Evolutionary conservation across 495 filamentous ascomycete genomes (phyloP), one percentile per base, ranked within the genome.

Genomic region (Hypomontagnella monticulosa): DNA sequence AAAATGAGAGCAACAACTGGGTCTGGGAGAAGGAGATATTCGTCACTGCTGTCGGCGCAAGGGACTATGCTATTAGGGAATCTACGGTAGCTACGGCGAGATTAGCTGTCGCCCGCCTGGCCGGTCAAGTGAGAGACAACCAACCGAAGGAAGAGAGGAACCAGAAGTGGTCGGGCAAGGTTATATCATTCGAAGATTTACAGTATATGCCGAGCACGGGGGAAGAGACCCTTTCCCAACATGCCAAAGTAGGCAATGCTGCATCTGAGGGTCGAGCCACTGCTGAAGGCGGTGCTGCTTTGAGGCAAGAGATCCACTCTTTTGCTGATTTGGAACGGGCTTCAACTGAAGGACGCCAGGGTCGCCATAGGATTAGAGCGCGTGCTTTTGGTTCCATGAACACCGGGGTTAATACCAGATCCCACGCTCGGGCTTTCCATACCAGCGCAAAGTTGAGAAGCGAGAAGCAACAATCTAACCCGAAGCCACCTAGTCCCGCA

Each of bases 21-120:
- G 72, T 8, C 55, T 84, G 75, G 81, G 78, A 79, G 36, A 71
- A 43, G 2, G 82, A 84, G 59, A 70, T 85, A 15, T 80, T 81
- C 58, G 78, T 80, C 9, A 85, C 83, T 0, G 77, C 79, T 0
- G 79, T 80, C 14, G 80, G 77, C 1, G 79, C 71, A n/a, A 69
- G 14, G 41, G 66, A 71, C 34, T 18, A 27, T 36, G 51, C 30
- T 12, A 47, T 73, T 15, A 55, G 27, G 37, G 76, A 40, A 50
- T 71, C 57, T 41, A 69, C 64, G 49, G 63, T 80, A 6, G 50
- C 67, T 10, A 75, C 71, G 0, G 77, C 74, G 19, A 61, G 80
- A 57, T 57, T 77, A 58, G 78, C 72, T 9, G 77, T 80, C 32
- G 76, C 76, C 15, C 74, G 70, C 43, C 70, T 80, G 64, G 79